phyloP scores from a whole-genome alignment of 2,329 filamentous ascomycete genomes.

The Hortaea werneckii region DNA sequence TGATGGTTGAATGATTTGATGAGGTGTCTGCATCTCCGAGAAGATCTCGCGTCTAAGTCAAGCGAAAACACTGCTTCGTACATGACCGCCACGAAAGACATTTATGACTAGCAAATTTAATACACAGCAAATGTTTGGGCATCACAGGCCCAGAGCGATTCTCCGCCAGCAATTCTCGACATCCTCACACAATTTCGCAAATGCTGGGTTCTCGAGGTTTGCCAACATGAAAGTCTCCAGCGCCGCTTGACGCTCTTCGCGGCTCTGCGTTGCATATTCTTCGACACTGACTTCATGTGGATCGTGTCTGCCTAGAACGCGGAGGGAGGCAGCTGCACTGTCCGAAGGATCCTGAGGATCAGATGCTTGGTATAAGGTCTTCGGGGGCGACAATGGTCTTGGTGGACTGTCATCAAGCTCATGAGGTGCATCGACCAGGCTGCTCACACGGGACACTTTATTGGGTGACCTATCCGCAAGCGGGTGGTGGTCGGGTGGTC shows the following conservation, averaged over 20 bases:
- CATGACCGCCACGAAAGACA: not conserved
- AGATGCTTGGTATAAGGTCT: not conserved
- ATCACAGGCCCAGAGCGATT: conserved; percentile 35
- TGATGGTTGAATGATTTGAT: conserved; percentile 11
- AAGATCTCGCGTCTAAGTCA: too few species aligned
- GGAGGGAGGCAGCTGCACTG: too few species aligned
- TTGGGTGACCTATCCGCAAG: conserved; percentile 9
- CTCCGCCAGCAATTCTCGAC: conserved; percentile 40
- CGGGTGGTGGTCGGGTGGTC: too few species aligned
- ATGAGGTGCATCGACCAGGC: conserved; percentile 17
- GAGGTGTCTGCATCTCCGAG: too few species aligned
- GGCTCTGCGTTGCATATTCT: conserved; percentile 30
- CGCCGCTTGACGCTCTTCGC: conserved; percentile 31
- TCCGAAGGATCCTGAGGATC: too few species aligned
- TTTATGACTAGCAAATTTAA: not conserved
- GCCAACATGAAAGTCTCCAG: conserved; percentile 42
- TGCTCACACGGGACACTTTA: conserved; percentile 11
- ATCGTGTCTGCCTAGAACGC: not conserved
- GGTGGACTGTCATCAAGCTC: conserved; percentile 15
- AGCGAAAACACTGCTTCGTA: not conserved
- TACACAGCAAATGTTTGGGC: too few species aligned
- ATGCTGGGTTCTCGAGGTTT: conserved; percentile 40
- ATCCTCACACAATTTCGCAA: conserved; percentile 42
- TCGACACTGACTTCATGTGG: conserved; percentile 7
- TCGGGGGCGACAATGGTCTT: conserved; percentile 4